Percentiles rank a stretch among this genome's conserved stretches.
These are phyloP conservation scores for Scleromitrula shiraiana DNA, from an alignment of 2,329 filamentous ascomycete species.

Conservation along the genomic window DNA sequence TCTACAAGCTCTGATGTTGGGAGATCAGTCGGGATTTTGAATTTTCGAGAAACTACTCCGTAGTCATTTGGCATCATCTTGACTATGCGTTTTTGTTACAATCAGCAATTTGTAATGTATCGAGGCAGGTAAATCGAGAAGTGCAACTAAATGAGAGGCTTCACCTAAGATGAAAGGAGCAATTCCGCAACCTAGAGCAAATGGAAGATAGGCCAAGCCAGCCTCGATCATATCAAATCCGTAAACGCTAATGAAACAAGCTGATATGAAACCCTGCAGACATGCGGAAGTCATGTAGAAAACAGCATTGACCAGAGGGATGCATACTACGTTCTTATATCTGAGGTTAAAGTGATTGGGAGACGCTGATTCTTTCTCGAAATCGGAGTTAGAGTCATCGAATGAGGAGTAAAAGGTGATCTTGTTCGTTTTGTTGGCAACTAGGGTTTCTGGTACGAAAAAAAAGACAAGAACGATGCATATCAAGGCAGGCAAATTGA, in stretches of 20 bases:
- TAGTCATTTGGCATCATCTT: neutral
- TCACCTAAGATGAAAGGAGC: conserved; percentile 15
- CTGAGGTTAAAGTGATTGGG: no score
- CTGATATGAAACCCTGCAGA: conserved; percentile 38
- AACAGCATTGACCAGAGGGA: conserved; percentile 21
- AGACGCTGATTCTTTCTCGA: no score
- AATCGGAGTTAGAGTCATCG: no score
- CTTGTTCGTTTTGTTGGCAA: no score
- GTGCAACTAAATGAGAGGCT: neutral
- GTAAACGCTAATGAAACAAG: conserved; percentile 38
- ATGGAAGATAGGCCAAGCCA: conserved; percentile 19
- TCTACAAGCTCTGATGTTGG: neutral
- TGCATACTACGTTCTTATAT: neutral
- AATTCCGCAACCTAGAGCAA: conserved; percentile 7
- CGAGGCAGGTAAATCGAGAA: neutral
- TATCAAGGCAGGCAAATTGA: neutral
- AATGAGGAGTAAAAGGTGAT: no score
- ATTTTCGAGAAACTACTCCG: neutral
- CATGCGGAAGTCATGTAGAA: conserved; percentile 42
- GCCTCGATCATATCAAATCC: conserved; percentile 31
- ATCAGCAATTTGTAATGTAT: neutral
- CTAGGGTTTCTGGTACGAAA: neutral
- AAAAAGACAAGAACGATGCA: neutral
- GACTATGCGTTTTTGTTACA: neutral
- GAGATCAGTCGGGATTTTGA: neutral